Evolutionary conservation across 768 basidiomycete species (phyloP), one percentile per base, ranked within the genome.

Genomic region (Boletus edulis): DNA sequence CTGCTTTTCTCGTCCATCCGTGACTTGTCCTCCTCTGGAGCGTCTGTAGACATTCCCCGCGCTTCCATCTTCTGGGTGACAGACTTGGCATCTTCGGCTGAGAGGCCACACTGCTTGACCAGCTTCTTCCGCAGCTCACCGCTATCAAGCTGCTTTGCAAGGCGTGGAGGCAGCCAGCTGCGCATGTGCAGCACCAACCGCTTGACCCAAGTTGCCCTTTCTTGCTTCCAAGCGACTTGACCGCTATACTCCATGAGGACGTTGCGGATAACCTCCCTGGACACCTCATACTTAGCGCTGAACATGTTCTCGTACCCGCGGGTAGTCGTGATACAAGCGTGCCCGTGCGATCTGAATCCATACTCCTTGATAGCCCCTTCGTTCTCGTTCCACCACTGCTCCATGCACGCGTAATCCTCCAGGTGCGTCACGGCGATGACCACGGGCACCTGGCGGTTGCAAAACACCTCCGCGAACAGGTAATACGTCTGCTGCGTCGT

Each of bases 321-420:
- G 3, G 67, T 64, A 8, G 75, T 67, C 8, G 75, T 77, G 56
- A 78, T 63, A 51, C 78, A 79, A 5, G 73, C 75, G 32, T 75
- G 70, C 3, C 70, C 75, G n/a, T 62, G 52, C 14, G 70, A 76
- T 10, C 53, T 35, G 54, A 79, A 74, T 11, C 63, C 65, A 32
- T 73, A 65, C 8, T 57, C 49, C 34, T 56, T 64, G 58, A 79
- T 75, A 2, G 44, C 48, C 24, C 52, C 47, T 37, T 73, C 61
- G 55, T 78, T 78, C 38, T 63, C 53, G 38, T 12, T 49, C 76
- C 76, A 78, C 77, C 77, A 79, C 24, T 65, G 56, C 14, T 72
- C 69, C 67, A 74, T 75, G 34, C 49, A 32, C 5, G 72, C 65
- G 32, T 57, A 57, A 46, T 48, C 65, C 54, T 73, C 73, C 46